Conservation (phyloP, 495 filamentous ascomycete genomes). For the Patellaria atrata region DNA sequence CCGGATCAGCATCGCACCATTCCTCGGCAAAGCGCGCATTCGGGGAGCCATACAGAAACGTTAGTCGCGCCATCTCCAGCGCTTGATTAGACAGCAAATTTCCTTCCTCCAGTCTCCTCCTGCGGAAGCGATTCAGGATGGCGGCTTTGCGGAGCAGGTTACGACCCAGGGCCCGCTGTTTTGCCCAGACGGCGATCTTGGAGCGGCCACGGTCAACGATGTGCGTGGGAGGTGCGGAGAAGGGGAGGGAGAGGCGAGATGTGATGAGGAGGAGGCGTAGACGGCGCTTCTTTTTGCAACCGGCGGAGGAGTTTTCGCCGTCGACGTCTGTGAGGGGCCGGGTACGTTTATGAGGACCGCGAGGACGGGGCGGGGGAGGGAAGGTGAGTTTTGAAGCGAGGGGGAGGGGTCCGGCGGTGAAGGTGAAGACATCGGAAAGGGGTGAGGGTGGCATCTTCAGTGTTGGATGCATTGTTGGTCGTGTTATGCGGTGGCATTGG, state of each 20-base stretch:
- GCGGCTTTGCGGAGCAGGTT: slow-evolving; percentile 39
- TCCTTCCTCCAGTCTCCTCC: too few species aligned
- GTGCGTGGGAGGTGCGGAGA: slow-evolving; percentile 51
- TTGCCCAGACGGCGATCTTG: slow-evolving; percentile 43
- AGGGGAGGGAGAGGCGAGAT: slow-evolving; percentile 52
- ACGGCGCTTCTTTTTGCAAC: slow-evolving; percentile 50
- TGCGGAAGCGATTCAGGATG: slow-evolving; percentile 38
- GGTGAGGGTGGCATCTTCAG: too few species aligned
- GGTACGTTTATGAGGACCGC: slow-evolving; percentile 33
- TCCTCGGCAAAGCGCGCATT: too few species aligned
- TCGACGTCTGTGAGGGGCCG: slow-evolving; percentile 49
- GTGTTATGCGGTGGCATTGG: slow-evolving; percentile 1
- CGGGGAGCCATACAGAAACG: slow-evolving; percentile 15
- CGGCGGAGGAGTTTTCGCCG: slow-evolving; percentile 35
- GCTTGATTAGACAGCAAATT: too few species aligned
- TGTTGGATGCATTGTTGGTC: too few species aligned
- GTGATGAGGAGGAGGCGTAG: slow-evolving; percentile 49
- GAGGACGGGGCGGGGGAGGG: slow-evolving; percentile 9
- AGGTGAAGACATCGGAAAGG: slow-evolving; percentile 7
- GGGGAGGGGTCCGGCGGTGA: slow-evolving; percentile 4
- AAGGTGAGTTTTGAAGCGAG: slow-evolving; percentile 9
- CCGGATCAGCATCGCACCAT: too few species aligned
- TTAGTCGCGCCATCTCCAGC: slow-evolving; percentile 12
- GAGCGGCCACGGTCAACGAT: slow-evolving; percentile 43
- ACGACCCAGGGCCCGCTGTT: slow-evolving; percentile 25